Base-by-base conservation (phyloP, 768 basidiomycete species). In the Harrya chromipes region DNA sequence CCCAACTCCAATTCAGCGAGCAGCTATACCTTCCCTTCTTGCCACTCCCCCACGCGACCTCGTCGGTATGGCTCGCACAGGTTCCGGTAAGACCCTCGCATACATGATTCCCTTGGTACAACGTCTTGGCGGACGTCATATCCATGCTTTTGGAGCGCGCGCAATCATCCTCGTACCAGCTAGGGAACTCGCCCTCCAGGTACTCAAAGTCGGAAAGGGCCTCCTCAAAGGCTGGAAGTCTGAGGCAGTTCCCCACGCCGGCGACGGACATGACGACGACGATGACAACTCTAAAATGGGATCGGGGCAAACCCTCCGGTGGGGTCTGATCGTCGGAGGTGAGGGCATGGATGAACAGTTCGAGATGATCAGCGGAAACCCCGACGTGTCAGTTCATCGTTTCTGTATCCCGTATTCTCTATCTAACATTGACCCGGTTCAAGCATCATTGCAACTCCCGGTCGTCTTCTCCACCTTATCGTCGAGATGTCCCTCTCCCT, bases 41-140 rank as follows among this genome's bases (percentile, higher is more conserved):
- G 69, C 85, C 12, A 82, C 79, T 36, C 93, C 94, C 35, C 92
- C 94, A 9, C 77, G 89, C 45, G 94, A 97, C 70, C 82, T 99
- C 13, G 92, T 98, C 13, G 95, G 92, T 36, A 99, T 98, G 97
- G 95, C 97, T 33, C 81, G 97, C 33, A 99, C 97, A 4, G 97
- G 97, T 36, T 97, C 94, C 2, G 97, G 97, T 52, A 98, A 98
- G 72, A 94, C 94, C 10, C 80, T 99, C 31, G 95, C 95, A 17
- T 99, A 94, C 66, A 82, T 98, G 78, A 74, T 98, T 21, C 97
- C 97, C 43, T 78, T 99, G 14, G 75, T 97, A 0, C 89, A 94
- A 49, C 80, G 91, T 40, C 79, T 99, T 8, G 83, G 87, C 6
- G 90, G 90, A 9, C 74, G 83, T 31, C 94, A 97, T 64, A 77